A percentile compares a stretch with the other conserved stretches of the same genome.
These are phyloP conservation scores for Selaginella moellendorffii DNA, from an alignment of 75 land plant species.

Conservation along the genomic window DNA sequence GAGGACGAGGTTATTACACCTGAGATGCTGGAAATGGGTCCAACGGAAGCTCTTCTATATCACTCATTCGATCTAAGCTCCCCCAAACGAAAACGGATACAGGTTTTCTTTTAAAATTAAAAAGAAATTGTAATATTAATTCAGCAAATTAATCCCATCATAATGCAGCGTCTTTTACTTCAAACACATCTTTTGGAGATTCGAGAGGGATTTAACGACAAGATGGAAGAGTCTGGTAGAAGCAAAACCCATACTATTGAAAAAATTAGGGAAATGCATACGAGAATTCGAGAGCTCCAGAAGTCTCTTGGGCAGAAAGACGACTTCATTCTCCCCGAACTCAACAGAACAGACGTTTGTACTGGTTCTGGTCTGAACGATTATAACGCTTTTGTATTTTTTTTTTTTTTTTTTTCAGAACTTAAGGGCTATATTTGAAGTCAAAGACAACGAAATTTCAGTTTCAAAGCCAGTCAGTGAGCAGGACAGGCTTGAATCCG, in stretches of 20 bases:
- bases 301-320: constrained; percentile 16
- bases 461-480: constrained; percentile 13
- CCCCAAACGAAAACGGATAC: constrained; percentile 21
- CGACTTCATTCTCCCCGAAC: constrained; percentile 15
- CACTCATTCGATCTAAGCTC: constrained; percentile 13
- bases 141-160: too few species aligned
- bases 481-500: background rate
- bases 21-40: constrained; percentile 15
- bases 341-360: background rate
- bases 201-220: constrained; percentile 15
- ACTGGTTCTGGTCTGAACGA: too few species aligned
- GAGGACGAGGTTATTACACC: constrained; percentile 11
- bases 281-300: constrained; percentile 19
- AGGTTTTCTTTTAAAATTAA: constrained; percentile 10
- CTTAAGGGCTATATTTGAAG: constrained; percentile 13
- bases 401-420: constrained; percentile 2
- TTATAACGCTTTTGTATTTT: too few species aligned
- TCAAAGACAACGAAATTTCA: constrained; percentile 18
- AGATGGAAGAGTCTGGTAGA: constrained; percentile 2
- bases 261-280: constrained; percentile 19
- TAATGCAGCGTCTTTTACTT: constrained; percentile 14
- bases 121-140: background rate
- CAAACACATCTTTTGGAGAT: constrained; percentile 6
- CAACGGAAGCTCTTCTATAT: constrained; percentile 12
- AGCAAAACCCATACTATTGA: constrained; percentile 11